A percentile compares a stretch with the other conserved stretches of the same genome.
These are phyloP conservation scores for Teratosphaeria epicoccoides DNA, from an alignment of 2,329 filamentous ascomycete genomes.

Conservation along the genomic window DNA sequence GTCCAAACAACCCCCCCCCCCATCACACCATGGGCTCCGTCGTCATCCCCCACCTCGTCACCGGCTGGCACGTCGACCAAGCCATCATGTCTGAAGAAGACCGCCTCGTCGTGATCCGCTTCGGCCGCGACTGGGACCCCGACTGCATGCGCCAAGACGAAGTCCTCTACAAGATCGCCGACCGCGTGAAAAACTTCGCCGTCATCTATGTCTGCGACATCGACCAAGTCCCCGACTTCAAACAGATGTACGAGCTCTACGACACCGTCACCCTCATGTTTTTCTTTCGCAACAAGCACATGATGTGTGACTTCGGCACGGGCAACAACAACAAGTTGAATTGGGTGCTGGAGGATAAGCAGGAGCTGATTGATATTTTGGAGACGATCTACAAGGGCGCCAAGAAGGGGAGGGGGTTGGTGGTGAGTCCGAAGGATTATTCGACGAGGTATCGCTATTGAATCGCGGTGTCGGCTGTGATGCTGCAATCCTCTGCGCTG, in stretches of 20 bases:
- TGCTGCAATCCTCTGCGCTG: too few relatives aligned
- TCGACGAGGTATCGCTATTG: conserved; percentile 62
- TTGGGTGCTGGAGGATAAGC: conserved; percentile 93
- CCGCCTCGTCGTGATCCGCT: conserved; percentile 84
- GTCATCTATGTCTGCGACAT: conserved; percentile 92
- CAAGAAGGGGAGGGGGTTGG: conserved; percentile 92
- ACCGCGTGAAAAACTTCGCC: conserved; percentile 86
- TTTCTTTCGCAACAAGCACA: conserved; percentile 97
- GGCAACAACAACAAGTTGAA: conserved; percentile 99
- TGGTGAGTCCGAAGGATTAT: conserved; percentile 87
- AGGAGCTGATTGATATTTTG: conserved; percentile 96
- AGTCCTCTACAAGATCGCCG: conserved; percentile 86
- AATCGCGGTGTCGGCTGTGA: too few relatives aligned
- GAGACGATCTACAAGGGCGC: conserved; percentile 98
- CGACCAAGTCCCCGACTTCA: conserved; percentile 84
- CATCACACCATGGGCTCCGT: conserved; percentile 60
- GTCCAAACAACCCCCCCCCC: neutral
- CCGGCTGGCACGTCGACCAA: conserved; percentile 97
- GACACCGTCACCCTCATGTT: conserved; percentile 94
- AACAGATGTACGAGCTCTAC: conserved; percentile 76
- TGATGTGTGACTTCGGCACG: conserved; percentile 96
- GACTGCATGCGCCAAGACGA: conserved; percentile 83
- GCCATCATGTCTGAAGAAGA: conserved; percentile 87
- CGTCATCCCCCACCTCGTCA: conserved; percentile 79
- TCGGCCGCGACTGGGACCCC: conserved; percentile 74